These are phyloP conservation scores for Anisodus acutangulus DNA, from an alignment of 257 asterid genomes.

Conservation along the genomic window DNA sequence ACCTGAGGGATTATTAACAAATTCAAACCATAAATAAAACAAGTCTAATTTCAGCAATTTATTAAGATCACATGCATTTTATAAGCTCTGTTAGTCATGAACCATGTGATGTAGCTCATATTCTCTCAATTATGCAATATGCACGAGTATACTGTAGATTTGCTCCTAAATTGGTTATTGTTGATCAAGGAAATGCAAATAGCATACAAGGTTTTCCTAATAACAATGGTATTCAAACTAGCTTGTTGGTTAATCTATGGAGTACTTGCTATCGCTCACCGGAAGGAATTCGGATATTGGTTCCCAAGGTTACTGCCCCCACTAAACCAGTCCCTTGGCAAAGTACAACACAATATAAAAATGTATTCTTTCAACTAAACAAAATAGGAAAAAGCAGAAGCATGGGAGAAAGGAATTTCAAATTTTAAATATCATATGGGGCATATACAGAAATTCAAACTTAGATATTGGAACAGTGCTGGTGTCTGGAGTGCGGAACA, in stretches of 20 bases:
- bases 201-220: neutral
- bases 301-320: neutral
- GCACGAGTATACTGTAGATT: too few relatives aligned
- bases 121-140: neutral
- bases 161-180: neutral
- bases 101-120: neutral
- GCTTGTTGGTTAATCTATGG: neutral
- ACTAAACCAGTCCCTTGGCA: neutral
- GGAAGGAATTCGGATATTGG: neutral
- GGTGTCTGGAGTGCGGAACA: conserved; percentile 30
- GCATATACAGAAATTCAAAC: conserved; percentile 25
- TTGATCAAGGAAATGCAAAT: neutral
- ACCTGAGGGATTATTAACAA: neutral
- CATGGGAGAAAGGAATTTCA: neutral
- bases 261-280: neutral
- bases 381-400: conserved; percentile 14
- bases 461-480: conserved; percentile 30
- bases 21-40: neutral
- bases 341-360: neutral
- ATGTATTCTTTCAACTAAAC: neutral
- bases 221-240: neutral
- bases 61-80: too few relatives aligned
- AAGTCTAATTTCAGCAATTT: neutral
- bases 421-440: conserved; percentile 18
- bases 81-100: too few relatives aligned